Evolutionary conservation across 164 flowering plant species (phyloP).

Genomic region (Macadamia integrifolia): DNA sequence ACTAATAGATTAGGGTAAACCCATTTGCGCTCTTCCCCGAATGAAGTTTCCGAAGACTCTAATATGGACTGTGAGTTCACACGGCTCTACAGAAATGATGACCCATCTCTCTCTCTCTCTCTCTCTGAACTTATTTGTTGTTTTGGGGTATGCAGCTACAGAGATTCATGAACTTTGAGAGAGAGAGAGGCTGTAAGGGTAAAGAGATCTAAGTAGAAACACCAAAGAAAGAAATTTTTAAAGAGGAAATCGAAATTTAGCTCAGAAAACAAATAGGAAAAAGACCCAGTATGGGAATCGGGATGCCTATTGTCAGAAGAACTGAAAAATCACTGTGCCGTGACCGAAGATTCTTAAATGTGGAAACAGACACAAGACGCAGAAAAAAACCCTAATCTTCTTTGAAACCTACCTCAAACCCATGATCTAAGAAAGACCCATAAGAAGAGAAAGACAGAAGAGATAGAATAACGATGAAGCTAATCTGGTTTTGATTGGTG

Average conservation of each 20-base stretch:
- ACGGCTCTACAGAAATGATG: background rate
- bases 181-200: background rate
- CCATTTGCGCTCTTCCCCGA: no score
- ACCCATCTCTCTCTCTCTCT: conserved; percentile 9
- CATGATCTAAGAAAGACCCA: conserved; percentile 9
- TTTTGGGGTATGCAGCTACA: background rate
- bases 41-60: no score
- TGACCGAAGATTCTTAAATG: conserved; percentile 31
- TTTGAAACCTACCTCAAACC: conserved; percentile 12
- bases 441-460: background rate
- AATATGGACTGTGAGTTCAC: background rate
- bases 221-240: background rate
- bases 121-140: background rate
- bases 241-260: background rate
- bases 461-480: background rate
- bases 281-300: conserved; percentile 4
- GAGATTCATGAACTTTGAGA: background rate
- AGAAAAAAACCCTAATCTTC: conserved; percentile 10
- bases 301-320: conserved; percentile 22
- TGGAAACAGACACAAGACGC: conserved; percentile 4
- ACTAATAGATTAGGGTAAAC: no score
- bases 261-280: background rate
- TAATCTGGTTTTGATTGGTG: conserved; percentile 8
- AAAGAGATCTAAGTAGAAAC: background rate
- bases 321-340: conserved; percentile 32